Evolutionary conservation across 1,139 yeast species (phyloP), one percentile per base, ranked within the genome.

Genomic region (Candida glucosophila): DNA sequence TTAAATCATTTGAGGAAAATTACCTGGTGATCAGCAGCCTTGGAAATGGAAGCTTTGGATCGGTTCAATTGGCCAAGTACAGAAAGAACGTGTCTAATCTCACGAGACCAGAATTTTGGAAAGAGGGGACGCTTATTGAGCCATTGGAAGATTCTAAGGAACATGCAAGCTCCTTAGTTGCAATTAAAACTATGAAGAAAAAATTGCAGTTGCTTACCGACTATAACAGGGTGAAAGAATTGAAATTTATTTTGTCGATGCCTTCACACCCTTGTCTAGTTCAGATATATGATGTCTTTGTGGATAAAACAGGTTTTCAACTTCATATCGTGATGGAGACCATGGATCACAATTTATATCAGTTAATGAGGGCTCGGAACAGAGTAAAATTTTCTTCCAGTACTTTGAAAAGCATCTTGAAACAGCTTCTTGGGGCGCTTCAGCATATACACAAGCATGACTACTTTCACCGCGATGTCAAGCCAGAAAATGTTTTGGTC

Each of bases 291-390:
- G 95, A 88, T 41, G 64, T 86, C 44, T 82, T 88, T 43, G 65
- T 81, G 29, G 95, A 86, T 50, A 61, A 67, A 24, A 35, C 43
- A 7, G 54, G 65, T 23, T 67, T 59, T 37, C 73, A 71, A 37
- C 62, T 85, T 30, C 86, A 82, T 44, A 81, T 88, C 22, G 79
- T 81, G 5, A 85, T 88, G 94, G 97, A 90, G 49, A 67, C 78
- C 14, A 72, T 88, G 83, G 82, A 78, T 38, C 85, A 77, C 51
- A 85, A 78, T 43, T 59, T 90, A 31, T 76, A 75, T 41, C 86
- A 82, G 46, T 60, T 80, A 41, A 77, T 81, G 65, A 72, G 65
- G 33, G 57, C 70, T 15, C 59, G 88, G 34, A 66, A 63, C 30
- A 52, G 55, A 15, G 54, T 58, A 16, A 55, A 52, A 2, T 77